phyloP scores from a whole-genome alignment of 2,329 filamentous ascomycete species.

The Diaporthe capsici region DNA sequence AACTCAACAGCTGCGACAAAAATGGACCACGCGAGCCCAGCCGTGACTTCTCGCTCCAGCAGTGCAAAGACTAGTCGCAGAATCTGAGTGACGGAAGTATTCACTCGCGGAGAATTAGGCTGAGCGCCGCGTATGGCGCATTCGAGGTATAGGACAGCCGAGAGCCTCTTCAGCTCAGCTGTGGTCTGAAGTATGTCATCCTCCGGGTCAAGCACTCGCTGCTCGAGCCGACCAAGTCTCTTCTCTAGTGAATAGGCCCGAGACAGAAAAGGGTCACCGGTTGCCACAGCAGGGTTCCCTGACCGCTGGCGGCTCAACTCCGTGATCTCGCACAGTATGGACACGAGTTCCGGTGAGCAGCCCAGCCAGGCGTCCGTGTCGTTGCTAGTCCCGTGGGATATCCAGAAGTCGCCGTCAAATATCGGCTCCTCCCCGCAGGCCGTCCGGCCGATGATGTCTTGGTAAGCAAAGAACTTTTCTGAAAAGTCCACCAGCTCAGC shows the following conservation, averaged over 20 bases:
- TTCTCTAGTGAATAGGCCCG: conserved; percentile 53
- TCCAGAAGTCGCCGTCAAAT: conserved; percentile 64
- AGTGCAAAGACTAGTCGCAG: conserved; percentile 52
- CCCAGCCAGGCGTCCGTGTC: conserved; percentile 62
- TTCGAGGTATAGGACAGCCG: conserved; percentile 60
- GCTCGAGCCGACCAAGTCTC: conserved; percentile 47
- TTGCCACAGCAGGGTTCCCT: conserved; percentile 45
- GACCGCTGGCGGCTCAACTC: conserved; percentile 58
- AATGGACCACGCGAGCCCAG: conserved; percentile 57
- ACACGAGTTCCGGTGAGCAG: conserved; percentile 61
- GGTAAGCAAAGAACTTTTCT: conserved; percentile 65
- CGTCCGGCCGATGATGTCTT: conserved; percentile 65
- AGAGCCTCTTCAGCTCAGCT: conserved; percentile 59
- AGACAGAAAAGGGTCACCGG: conserved; percentile 51
- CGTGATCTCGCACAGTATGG: conserved; percentile 61
- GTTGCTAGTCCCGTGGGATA: conserved; percentile 41
- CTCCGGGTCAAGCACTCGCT: conserved; percentile 39
- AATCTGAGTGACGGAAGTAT: conserved; percentile 50
- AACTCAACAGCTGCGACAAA: conserved; percentile 61
- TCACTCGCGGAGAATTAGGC: conserved; percentile 53
- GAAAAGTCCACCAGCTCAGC: conserved; percentile 52
- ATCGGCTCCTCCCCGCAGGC: conserved; percentile 62
- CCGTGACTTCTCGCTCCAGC: conserved; percentile 50
- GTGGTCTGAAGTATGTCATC: conserved; percentile 52
- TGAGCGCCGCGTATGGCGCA: conserved; percentile 59